These are phyloP conservation scores for Alternaria longipes DNA, from an alignment of 2,329 filamentous ascomycete genomes.

Conservation along the genomic window DNA sequence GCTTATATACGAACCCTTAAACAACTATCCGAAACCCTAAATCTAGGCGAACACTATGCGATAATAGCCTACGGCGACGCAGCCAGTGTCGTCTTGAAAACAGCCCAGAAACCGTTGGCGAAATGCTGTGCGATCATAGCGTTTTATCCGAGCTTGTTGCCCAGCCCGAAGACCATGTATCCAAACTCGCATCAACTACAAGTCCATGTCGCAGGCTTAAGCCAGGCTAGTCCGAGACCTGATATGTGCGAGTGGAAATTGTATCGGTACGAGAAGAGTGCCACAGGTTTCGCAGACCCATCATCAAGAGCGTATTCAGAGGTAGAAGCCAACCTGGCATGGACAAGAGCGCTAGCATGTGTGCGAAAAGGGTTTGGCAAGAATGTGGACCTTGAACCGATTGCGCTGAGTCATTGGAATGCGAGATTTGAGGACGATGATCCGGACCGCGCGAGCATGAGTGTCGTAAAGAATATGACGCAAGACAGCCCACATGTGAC, in stretches of 20 bases:
- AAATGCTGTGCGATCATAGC: conserved; percentile 53
- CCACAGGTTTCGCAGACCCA: conserved; percentile 55
- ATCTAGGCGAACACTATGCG: conserved; percentile 49
- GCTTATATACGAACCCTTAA: conserved; percentile 47
- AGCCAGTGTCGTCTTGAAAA: conserved; percentile 52
- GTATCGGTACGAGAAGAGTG: conserved; percentile 52
- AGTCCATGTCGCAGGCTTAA: conserved; percentile 53
- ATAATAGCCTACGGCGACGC: conserved; percentile 54
- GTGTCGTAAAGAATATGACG: conserved; percentile 43
- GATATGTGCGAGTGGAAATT: conserved; percentile 50
- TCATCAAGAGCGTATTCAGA: conserved; percentile 51
- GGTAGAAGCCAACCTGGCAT: conserved; percentile 54
- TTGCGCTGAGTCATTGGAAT: conserved; percentile 46
- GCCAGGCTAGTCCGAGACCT: conserved; percentile 39
- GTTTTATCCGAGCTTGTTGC: conserved; percentile 55
- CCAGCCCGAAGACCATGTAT: conserved; percentile 50
- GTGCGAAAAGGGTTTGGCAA: conserved; percentile 51
- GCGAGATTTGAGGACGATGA: conserved; percentile 46
- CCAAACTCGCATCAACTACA: conserved; percentile 50
- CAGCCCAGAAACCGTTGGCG: conserved; percentile 52
- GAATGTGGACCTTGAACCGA: conserved; percentile 46
- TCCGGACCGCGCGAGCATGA: conserved; percentile 43
- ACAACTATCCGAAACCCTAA: conserved; percentile 52
- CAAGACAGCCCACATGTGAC: conserved; percentile 48
- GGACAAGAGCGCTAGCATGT: conserved; percentile 53